A percentile compares a stretch with the other conserved stretches of the same genome.
Evolutionary conservation across 1,139 yeast genomes (phyloP).

Genomic region (Geotrichum restrictum): DNA sequence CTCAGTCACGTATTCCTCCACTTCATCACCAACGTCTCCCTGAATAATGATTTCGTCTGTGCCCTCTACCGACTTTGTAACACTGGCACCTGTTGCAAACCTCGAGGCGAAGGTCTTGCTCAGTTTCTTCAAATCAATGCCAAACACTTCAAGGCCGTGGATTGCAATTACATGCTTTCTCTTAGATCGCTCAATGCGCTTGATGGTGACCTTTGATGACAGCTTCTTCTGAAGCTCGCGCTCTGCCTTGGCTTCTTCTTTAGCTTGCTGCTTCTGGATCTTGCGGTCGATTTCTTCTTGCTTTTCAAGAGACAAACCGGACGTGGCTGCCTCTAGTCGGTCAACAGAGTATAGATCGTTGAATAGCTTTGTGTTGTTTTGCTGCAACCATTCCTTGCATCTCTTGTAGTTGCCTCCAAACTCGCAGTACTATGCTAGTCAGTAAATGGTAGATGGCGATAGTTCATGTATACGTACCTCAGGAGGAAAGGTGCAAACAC

Average conservation of each 20-base stretch:
- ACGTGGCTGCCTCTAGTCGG: conserved; percentile 47
- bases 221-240: conserved; percentile 76
- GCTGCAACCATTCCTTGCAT: conserved; percentile 79
- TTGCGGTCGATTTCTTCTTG: conserved; percentile 81
- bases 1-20: conserved; percentile 68
- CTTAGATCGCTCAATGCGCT: conserved; percentile 86
- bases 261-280: conserved; percentile 77
- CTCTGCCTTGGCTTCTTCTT: conserved; percentile 84
- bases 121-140: conserved; percentile 78
- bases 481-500: conserved; percentile 80
- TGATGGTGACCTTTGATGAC: conserved; percentile 74
- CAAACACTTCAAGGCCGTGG: conserved; percentile 83
- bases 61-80: conserved; percentile 87
- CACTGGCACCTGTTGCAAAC: conserved; percentile 95
- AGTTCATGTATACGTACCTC: conserved; percentile 42
- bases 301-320: conserved; percentile 63
- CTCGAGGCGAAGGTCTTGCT: conserved; percentile 90
- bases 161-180: conserved; percentile 84
- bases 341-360: conserved; percentile 55
- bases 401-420: conserved; percentile 78
- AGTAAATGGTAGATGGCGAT: conserved; percentile 10
- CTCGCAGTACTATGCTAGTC: conserved; percentile 62
- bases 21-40: conserved; percentile 94
- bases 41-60: conserved; percentile 88
- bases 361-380: conserved; percentile 54